Percentiles rank a stretch among this genome's conserved stretches.
Conservation (phyloP, 805 yeast genomes). For the Nakazawaea anatomiae region DNA sequence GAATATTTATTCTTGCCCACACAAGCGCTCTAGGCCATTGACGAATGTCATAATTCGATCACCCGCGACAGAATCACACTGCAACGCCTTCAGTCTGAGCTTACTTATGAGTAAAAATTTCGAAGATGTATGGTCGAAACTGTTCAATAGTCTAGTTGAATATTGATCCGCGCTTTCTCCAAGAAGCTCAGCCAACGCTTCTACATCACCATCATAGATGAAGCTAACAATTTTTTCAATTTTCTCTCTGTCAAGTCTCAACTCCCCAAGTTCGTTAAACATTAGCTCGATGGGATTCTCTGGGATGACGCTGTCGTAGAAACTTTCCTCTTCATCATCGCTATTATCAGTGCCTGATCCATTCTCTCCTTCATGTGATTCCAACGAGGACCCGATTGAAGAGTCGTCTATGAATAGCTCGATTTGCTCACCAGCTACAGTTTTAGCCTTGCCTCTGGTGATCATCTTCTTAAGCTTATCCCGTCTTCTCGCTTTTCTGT, state of each 20-base stretch:
- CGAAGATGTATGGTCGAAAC: not conserved
- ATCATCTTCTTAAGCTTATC: not conserved
- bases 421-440: not conserved
- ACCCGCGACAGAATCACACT: not conserved
- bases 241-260: slow-evolving; percentile 1
- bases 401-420: not conserved
- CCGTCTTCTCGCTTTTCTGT: not conserved
- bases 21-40: not conserved
- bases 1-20: not conserved
- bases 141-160: not conserved
- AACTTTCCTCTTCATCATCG: not conserved
- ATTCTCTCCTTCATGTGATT: not conserved
- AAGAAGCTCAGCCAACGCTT: not conserved
- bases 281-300: not conserved
- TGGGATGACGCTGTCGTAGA: not conserved
- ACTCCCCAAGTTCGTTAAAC: not conserved
- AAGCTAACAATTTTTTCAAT: not conserved
- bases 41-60: not conserved
- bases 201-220: not conserved
- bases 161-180: not conserved
- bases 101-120: not conserved
- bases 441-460: not conserved
- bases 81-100: not conserved
- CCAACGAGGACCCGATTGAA: not conserved
- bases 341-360: not conserved